These are phyloP conservation scores for Hyphopichia wangnamkhiaoensis DNA, from an alignment of 1,139 yeast species.

Conservation along the genomic window DNA sequence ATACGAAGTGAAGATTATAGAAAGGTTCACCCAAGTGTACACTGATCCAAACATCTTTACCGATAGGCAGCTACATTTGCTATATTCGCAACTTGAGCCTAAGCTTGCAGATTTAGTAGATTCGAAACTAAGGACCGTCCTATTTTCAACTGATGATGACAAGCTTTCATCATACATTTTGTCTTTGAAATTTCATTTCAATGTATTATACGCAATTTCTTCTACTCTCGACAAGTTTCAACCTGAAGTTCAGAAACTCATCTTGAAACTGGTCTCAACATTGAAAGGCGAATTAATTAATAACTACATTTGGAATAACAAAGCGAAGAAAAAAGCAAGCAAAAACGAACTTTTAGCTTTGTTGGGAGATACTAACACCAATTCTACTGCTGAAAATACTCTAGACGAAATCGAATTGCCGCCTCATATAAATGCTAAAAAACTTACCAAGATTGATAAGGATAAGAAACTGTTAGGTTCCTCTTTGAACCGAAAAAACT, in stretches of 20 bases:
- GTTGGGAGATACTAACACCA: constrained; percentile 4
- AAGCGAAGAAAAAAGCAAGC: constrained; percentile 10
- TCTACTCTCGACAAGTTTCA: constrained; percentile 8
- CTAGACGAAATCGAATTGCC: constrained; percentile 44
- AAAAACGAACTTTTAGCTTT: constrained; percentile 12
- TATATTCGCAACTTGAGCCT: constrained; percentile 15
- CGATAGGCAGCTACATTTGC: constrained; percentile 7
- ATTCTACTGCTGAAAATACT: constrained; percentile 8
- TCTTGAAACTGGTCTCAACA: constrained; percentile 12
- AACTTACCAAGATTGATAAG: constrained; percentile 18
- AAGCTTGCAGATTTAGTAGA: constrained; percentile 29
- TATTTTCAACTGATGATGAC: constrained; percentile 35
- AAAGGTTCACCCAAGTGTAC: background rate
- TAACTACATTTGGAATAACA: constrained; percentile 13
- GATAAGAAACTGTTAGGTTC: background rate
- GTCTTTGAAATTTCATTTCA: constrained; percentile 33
- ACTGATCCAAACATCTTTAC: background rate
- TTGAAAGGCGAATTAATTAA: constrained; percentile 19
- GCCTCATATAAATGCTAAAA: constrained; percentile 36
- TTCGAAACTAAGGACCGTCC: constrained; percentile 21
- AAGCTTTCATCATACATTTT: constrained; percentile 27
- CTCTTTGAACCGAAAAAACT: constrained; percentile 4
- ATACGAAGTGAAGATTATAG: constrained; percentile 5
- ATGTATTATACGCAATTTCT: constrained; percentile 20
- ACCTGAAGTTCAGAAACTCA: constrained; percentile 11